These are phyloP conservation scores for Eucalyptus victrix DNA, from an alignment of 345 rosid species.

Conservation along the genomic window DNA sequence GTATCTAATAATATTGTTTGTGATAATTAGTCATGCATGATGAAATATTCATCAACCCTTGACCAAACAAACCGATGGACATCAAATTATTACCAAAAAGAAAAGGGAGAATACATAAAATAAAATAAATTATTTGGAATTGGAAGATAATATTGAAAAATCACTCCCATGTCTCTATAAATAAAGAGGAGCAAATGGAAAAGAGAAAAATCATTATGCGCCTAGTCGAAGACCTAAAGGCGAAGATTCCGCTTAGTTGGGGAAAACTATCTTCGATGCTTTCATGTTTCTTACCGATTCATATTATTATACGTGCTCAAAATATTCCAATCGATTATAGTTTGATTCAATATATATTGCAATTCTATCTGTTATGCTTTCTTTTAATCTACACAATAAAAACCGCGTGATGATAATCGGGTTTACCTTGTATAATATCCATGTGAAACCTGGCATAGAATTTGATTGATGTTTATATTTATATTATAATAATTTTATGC, in stretches of 20 bases:
- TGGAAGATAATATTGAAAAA: not conserved
- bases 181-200: not conserved
- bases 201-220: not conserved
- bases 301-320: not conserved
- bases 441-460: accelerated
- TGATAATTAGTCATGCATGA: not conserved
- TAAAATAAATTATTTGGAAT: not conserved
- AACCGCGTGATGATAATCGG: not conserved
- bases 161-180: not conserved
- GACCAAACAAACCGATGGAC: not conserved
- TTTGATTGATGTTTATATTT: not conserved
- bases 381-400: not conserved
- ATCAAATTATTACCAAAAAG: not conserved
- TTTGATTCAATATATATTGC: not conserved
- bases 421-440: not conserved
- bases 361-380: not conserved
- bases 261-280: not conserved
- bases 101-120: not conserved
- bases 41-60: not conserved
- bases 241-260: not conserved
- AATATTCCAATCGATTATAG: not conserved
- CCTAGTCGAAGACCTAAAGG: not conserved
- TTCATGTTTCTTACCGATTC: not conserved
- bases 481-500: not conserved
- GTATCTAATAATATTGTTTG: not conserved